Evolutionary conservation across 768 basidiomycete species (phyloP), one percentile per base, ranked within the genome.

Genomic region (Clitopilus hobsonii): DNA sequence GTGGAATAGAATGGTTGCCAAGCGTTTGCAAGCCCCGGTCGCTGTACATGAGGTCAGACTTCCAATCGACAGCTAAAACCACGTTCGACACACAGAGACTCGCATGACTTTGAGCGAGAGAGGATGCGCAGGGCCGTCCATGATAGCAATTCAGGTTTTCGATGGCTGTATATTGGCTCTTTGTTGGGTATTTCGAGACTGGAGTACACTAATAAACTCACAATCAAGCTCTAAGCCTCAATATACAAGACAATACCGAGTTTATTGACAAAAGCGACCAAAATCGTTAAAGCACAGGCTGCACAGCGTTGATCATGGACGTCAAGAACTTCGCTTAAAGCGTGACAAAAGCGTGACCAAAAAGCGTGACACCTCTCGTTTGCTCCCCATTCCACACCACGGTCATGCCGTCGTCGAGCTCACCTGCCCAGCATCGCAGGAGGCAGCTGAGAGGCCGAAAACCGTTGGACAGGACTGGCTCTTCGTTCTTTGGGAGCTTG

Each of bases 1-100:
- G 83, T 89, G 6, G 90, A 91, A 68, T 90, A 93, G 68, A 91
- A 94, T 13, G 91, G 91, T 60, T 91, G 84, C 89, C 91, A 92
- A 69, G 86, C 80, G 59, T 77, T 81, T 2, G 88, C 84, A 49
- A 93, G 69, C 51, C 85, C 78, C 18, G 91, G 91, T 60, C 89
- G 80, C 89, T 91, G 61, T 54, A 55, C 25, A 47, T 26, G 55
- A 50, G 45, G 55, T 56, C 26, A 55, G 57, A 50, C 57, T 49
- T 49, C 57, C 49, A 52, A 28, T 11, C 20, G n/a, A 54, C 11
- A 49, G 20, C 47, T 25, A 54, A 55, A 25, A 60, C 54, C 48
- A 54, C 8, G 14, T 36, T 36, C 28, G 57, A 84, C 89, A 70
- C 72, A 93, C 91, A 67, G 90, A 92, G 56, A 91, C 81, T 53